Percentiles rank a stretch among this genome's conserved stretches.
Conservation (phyloP, 2,329 filamentous ascomycete genomes). For the Trichoderma semiorbis region DNA sequence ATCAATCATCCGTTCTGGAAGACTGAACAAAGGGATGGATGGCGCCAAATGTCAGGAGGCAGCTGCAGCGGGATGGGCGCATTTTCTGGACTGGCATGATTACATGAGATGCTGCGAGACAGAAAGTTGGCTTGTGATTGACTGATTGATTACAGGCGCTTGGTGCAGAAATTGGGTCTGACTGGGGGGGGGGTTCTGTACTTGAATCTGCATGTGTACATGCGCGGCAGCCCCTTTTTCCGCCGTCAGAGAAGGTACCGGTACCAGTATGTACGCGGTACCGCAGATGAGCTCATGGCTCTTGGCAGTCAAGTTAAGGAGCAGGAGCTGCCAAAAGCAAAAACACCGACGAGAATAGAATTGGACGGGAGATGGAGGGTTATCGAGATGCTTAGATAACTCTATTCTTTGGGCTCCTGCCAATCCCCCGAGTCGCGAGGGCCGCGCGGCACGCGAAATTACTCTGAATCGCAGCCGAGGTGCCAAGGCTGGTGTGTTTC, state of each 20-base stretch:
- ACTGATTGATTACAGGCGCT: not conserved
- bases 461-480: conserved; percentile 10
- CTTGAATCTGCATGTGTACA: not conserved
- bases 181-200: not conserved
- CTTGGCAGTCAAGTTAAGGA: not conserved
- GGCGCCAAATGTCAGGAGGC: not conserved
- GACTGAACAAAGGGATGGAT: not conserved
- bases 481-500: conserved; percentile 16
- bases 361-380: not conserved
- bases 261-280: not conserved
- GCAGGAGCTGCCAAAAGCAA: not conserved
- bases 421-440: not conserved
- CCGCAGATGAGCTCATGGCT: not conserved
- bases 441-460: conserved; percentile 15
- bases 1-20: conserved; percentile 8
- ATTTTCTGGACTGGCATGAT: not conserved
- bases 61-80: not conserved
- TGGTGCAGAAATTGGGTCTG: not conserved
- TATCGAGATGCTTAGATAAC: conserved; percentile 8
- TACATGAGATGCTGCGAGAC: not conserved
- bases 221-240: not conserved
- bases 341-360: not conserved
- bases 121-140: not conserved
- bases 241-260: not conserved
- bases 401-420: not conserved